These are phyloP conservation scores for Cardamine occulta DNA, from an alignment of 345 rosid genomes.

Conservation along the genomic window DNA sequence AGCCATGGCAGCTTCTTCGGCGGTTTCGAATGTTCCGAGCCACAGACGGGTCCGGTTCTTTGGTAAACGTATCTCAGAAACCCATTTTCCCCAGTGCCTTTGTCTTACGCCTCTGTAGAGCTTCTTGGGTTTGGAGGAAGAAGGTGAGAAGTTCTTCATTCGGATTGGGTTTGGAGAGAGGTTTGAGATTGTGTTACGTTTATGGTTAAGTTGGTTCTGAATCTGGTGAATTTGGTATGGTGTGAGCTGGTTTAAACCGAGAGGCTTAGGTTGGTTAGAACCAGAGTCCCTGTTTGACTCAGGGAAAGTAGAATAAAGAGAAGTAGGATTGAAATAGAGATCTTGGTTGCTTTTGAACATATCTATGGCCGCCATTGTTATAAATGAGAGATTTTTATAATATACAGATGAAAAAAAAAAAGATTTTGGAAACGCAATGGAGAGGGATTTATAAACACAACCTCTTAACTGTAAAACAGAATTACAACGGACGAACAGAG, in stretches of 20 bases:
- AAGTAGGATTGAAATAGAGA: constrained; percentile 47
- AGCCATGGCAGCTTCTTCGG: constrained; percentile 79
- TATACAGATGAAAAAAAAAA: no score
- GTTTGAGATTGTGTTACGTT: constrained; percentile 28
- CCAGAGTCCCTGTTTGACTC: constrained; percentile 24
- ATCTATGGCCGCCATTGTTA: constrained; percentile 54
- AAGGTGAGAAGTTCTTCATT: constrained; percentile 49
- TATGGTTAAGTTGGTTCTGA: constrained; percentile 53
- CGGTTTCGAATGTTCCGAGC: constrained; percentile 89
- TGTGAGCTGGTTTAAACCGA: constrained; percentile 63
- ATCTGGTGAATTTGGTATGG: constrained; percentile 70
- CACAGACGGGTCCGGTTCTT: constrained; percentile 83
- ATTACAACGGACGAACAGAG: neutral
- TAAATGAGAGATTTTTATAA: constrained; percentile 33
- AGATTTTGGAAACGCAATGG: no score
- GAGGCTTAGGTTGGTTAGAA: constrained; percentile 42
- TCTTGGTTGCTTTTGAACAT: constrained; percentile 34
- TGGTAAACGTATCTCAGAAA: constrained; percentile 84
- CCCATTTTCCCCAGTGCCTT: constrained; percentile 95
- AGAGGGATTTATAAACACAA: no score
- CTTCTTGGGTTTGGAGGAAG: constrained; percentile 46
- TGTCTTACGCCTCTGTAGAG: constrained; percentile 85
- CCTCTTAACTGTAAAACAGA: neutral
- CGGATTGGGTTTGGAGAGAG: constrained; percentile 54
- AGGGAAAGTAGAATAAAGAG: neutral